Conservation (phyloP, 1,139 yeast genomes). For the Geotrichum klebahnii region DNA sequence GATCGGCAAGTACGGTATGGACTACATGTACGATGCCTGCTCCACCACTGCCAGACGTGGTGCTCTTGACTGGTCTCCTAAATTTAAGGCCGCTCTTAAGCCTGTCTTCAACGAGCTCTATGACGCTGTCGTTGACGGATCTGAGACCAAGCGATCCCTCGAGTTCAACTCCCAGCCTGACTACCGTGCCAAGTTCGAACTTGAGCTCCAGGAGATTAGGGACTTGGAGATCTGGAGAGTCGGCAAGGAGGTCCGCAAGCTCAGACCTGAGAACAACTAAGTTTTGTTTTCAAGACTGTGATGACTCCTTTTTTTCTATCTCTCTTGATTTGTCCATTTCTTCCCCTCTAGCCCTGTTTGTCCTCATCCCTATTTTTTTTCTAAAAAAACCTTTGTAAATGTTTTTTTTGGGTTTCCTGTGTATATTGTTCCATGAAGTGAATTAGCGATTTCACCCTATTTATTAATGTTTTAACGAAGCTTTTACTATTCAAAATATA, state of each 20-base stretch:
- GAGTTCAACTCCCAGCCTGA: slow-evolving; percentile 97
- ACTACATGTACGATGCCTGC: slow-evolving; percentile 99
- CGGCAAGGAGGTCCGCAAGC: slow-evolving; percentile 98
- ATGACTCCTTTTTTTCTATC: neutral
- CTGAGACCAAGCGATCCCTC: slow-evolving; percentile 95
- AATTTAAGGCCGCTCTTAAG: slow-evolving; percentile 96
- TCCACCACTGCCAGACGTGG: slow-evolving; percentile 99
- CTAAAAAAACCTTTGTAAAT: slow-evolving; percentile 19
- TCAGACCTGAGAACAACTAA: slow-evolving; percentile 98
- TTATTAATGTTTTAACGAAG: slow-evolving; percentile 20
- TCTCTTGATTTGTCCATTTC: neutral
- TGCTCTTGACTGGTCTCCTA: slow-evolving; percentile 99
- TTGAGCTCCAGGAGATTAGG: slow-evolving; percentile 89
- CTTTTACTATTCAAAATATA: neutral
- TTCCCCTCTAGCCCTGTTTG: no score
- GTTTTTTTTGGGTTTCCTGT: slow-evolving; percentile 21
- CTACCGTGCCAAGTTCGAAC: slow-evolving; percentile 95
- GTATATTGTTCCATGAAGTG: slow-evolving; percentile 25
- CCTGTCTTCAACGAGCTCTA: slow-evolving; percentile 96
- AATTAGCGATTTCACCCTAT: slow-evolving; percentile 22
- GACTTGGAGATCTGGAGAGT: slow-evolving; percentile 98
- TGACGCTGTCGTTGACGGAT: slow-evolving; percentile 91
- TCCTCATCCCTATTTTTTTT: neutral
- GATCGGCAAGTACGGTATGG: slow-evolving; percentile 99
- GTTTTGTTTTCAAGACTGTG: neutral